Evolutionary conservation across 2,329 filamentous ascomycete species (phyloP), one percentile per base, ranked within the genome.

Genomic region (Aplosporella prunicola): DNA sequence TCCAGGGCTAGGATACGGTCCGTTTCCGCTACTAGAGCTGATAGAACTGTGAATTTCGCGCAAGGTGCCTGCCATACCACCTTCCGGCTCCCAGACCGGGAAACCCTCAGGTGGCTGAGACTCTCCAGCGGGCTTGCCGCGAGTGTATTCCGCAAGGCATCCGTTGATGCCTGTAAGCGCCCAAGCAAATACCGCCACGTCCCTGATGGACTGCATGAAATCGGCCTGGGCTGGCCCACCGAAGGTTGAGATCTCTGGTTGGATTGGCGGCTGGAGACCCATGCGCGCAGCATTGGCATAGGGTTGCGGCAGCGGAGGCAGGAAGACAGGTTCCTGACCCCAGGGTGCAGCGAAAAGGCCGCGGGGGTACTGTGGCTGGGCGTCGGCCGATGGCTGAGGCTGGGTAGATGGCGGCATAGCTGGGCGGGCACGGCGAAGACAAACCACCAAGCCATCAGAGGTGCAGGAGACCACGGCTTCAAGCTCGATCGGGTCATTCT

Each of bases 391-490:
- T 58, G 67, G 51, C 24, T 54, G 49, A 13, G 57, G 69, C 7
- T 55, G 67, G 38, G 76, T 66, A 4, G 71, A 59, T 9, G 67
- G 64, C 3, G 80, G 81, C 31, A 87, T 76, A 6, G 76, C 69
- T 4, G 83, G 79, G 17, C 82, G 74, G 16, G 85, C 85, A 45
- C 74, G 76, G 39, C 86, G 75, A 10, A 93, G 64, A 33, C 89
- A 78, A 6, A 93, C 84, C 2, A 93, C 84, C 1, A 93, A 66
- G 1, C 86, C 86, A 55, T 93, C 86, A 0, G 86, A 93, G 2
- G 85, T 86, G 60, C 86, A 93, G 0, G 86, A 93, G 5, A 93
- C 79, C n/a, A 93, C 84, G 2, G 85, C 86, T 61, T 93, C 86
- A 4, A 93, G 65, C 60, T 93, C 84, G 35, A 86, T 68, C 1